Evolutionary conservation across 2,329 filamentous ascomycete genomes (phyloP).

Genomic region (Aspergillus novofumigatus): DNA sequence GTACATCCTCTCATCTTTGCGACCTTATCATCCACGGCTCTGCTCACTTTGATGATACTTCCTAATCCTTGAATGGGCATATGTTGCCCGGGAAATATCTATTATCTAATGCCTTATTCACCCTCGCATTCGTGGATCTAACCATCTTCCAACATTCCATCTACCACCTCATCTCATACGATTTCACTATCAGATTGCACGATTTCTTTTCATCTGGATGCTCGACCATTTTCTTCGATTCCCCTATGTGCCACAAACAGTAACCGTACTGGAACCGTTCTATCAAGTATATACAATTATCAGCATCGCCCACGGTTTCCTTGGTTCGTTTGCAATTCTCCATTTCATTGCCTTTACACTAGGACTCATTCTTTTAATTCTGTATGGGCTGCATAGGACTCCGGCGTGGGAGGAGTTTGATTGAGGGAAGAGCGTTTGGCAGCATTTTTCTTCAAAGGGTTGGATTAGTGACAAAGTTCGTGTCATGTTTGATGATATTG

Average conservation of each 20-base stretch:
- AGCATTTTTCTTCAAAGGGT: constrained; percentile 15
- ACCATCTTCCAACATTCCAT: background rate
- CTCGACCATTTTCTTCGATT: background rate
- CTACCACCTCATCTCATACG: background rate
- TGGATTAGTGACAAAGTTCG: constrained; percentile 1
- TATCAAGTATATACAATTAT: constrained; percentile 12
- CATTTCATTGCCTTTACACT: constrained; percentile 1
- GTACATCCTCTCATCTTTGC: background rate
- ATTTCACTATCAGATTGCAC: background rate
- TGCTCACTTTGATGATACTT: background rate
- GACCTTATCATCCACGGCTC: background rate
- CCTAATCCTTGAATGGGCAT: background rate
- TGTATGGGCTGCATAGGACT: constrained; percentile 16
- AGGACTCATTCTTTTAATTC: constrained; percentile 11
- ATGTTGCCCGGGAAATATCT: background rate
- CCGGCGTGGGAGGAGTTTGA: constrained; percentile 20
- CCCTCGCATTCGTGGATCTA: background rate
- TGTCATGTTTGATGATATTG: background rate
- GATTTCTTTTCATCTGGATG: background rate
- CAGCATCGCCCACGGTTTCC: constrained; percentile 5
- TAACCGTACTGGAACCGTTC: constrained; percentile 9
- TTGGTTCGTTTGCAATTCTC: constrained; percentile 4
- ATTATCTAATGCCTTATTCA: background rate
- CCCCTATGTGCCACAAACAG: constrained; percentile 9
- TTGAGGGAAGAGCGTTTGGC: constrained; percentile 15